These are phyloP conservation scores for Chalciporus piperatus DNA, from an alignment of 768 basidiomycete species.

Conservation along the genomic window DNA sequence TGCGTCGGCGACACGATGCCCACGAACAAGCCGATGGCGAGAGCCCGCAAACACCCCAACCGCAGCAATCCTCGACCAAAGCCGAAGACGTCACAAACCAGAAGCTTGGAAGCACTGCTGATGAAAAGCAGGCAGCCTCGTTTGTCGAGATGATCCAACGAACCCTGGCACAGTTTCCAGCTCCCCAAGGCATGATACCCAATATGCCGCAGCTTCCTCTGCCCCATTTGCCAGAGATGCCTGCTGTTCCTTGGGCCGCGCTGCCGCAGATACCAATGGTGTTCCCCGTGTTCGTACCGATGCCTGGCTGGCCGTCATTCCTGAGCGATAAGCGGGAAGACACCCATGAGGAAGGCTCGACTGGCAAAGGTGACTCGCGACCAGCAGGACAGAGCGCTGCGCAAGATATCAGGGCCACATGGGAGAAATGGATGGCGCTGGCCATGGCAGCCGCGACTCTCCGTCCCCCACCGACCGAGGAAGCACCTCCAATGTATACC, in stretches of 20 bases:
- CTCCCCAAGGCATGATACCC: conserved; percentile 58
- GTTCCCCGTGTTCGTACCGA: conserved; percentile 76
- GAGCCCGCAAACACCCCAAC: background rate
- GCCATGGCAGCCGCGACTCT: conserved; percentile 48
- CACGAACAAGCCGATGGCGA: conserved; percentile 13
- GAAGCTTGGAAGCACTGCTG: conserved; percentile 15
- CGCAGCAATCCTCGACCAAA: conserved; percentile 2
- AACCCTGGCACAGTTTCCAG: conserved; percentile 58
- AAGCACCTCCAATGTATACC: conserved; percentile 73
- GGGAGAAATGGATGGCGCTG: conserved; percentile 74
- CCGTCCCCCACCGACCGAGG: conserved; percentile 42
- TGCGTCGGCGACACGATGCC: conserved; percentile 13
- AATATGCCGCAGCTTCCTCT: conserved; percentile 45
- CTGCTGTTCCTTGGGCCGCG: conserved; percentile 58
- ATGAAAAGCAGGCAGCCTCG: conserved; percentile 42
- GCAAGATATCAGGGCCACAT: conserved; percentile 65
- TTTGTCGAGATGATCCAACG: conserved; percentile 75
- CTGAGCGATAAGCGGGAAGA: conserved; percentile 48
- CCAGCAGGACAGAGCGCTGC: conserved; percentile 44
- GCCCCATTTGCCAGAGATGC: conserved; percentile 66
- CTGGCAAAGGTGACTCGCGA: conserved; percentile 32
- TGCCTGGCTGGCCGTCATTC: conserved; percentile 63
- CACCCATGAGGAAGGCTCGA: conserved; percentile 23
- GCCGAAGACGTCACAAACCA: conserved; percentile 22
- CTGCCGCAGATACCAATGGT: conserved; percentile 71